A percentile compares a stretch with the other conserved stretches of the same genome.
These are phyloP conservation scores for Blechomonas ayalai DNA, from an alignment of 208 protist genomes.

Conservation along the genomic window DNA sequence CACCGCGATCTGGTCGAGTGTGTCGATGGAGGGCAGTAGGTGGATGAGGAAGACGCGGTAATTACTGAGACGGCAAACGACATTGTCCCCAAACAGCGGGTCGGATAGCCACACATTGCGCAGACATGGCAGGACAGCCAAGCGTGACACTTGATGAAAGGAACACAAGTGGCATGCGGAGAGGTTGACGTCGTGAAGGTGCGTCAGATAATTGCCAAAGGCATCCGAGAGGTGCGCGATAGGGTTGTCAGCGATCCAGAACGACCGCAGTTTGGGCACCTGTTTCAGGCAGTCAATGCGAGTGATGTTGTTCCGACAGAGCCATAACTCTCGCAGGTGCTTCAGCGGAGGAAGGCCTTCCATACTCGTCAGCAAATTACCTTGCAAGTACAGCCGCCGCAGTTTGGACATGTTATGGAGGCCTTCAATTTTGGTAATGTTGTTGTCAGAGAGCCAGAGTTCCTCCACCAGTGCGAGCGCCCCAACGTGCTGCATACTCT, in stretches of 20 bases:
- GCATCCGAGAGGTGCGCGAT: conserved; percentile 42
- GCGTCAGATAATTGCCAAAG: conserved; percentile 31
- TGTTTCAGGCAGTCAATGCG: conserved; percentile 34
- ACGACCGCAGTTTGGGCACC: conserved; percentile 47
- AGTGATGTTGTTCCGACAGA: conserved; percentile 62
- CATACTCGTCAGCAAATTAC: conserved; percentile 78
- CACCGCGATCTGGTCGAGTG: conserved; percentile 74
- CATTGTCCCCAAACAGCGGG: conserved; percentile 89
- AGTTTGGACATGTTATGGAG: conserved; percentile 64
- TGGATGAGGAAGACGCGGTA: conserved; percentile 90
- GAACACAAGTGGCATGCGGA: conserved; percentile 74
- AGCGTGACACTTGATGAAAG: conserved; percentile 81
- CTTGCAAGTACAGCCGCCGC: conserved; percentile 70
- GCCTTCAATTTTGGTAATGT: conserved; percentile 66
- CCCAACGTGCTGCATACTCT: conserved; percentile 62
- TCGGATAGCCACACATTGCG: conserved; percentile 74
- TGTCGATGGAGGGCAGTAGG: conserved; percentile 49
- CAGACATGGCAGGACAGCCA: conserved; percentile 61
- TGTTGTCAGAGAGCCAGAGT: conserved; percentile 88
- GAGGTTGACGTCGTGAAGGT: conserved; percentile 88
- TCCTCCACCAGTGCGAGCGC: conserved; percentile 67
- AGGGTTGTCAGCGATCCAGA: conserved; percentile 82
- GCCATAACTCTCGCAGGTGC: conserved; percentile 73
- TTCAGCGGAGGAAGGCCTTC: conserved; percentile 59
- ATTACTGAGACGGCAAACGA: conserved; percentile 90